phyloP scores from a whole-genome alignment of 345 rosid genomes.

The Turritis glabra region DNA sequence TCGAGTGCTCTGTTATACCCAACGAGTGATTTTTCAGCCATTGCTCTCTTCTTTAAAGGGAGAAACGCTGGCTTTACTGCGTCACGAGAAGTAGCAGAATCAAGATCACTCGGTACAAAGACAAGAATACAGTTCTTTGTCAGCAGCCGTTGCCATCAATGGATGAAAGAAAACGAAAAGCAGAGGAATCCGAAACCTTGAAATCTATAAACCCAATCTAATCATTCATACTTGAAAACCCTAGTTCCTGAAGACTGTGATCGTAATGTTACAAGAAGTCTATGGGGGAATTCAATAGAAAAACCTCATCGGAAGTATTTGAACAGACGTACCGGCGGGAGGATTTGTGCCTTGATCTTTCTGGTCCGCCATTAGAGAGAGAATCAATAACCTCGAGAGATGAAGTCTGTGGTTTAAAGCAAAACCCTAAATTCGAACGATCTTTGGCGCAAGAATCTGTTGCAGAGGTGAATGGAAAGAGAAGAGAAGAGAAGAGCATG shows the following conservation, averaged over 20 bases:
- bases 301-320: too few relatives aligned
- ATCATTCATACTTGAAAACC: background rate
- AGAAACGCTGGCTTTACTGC: background rate
- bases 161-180: background rate
- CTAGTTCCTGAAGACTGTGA: background rate
- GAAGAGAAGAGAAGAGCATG: background rate
- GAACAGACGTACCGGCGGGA: background rate
- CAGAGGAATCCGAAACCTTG: constrained; percentile 15
- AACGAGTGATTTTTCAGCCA: constrained; percentile 9
- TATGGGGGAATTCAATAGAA: too few relatives aligned
- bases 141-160: background rate
- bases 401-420: background rate
- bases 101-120: constrained; percentile 10
- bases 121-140: background rate
- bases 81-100: background rate
- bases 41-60: constrained; percentile 6
- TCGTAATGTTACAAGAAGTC: background rate
- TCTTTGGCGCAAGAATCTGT: constrained; percentile 3
- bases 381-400: background rate
- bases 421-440: background rate
- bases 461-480: constrained; percentile 1
- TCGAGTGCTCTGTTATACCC: background rate
- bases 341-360: background rate
- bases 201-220: background rate
- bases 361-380: constrained; percentile 19